Conservation (phyloP, 148 eudicot species). For the Bassia scoparia region DNA sequence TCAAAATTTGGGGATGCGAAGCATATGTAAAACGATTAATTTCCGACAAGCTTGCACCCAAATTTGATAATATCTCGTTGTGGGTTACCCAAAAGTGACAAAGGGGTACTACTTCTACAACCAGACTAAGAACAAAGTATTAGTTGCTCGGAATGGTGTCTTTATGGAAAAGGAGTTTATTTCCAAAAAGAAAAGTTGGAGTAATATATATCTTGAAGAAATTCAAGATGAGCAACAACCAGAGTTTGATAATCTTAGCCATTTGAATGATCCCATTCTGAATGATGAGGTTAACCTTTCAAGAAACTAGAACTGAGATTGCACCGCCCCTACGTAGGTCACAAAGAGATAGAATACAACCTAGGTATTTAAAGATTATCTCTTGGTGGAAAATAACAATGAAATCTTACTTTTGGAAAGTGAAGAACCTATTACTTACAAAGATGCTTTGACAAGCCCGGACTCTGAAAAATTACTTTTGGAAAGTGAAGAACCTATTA, state of each 20-base stretch:
- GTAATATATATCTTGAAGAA: background rate
- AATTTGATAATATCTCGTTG: background rate
- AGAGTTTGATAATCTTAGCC: background rate
- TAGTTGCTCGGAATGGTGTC: background rate
- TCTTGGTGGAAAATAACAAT: background rate
- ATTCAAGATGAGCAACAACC: background rate
- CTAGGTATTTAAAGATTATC: background rate
- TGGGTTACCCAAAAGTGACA: background rate
- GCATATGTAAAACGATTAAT: background rate
- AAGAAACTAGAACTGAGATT: background rate
- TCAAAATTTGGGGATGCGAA: background rate
- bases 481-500: too few species aligned
- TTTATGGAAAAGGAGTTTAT: background rate
- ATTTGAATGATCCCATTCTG: too few species aligned
- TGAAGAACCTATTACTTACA: background rate
- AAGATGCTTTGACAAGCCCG: background rate
- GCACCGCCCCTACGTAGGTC: background rate
- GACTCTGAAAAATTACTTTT: too few species aligned
- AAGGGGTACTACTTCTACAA: background rate
- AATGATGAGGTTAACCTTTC: too few species aligned
- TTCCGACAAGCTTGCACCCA: background rate
- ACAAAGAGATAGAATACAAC: background rate
- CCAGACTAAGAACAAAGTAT: background rate
- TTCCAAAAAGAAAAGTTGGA: background rate
- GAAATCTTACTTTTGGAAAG: background rate